These are phyloP conservation scores for Pleurostoma richardsiae DNA, from an alignment of 2,329 filamentous ascomycete genomes.

Conservation along the genomic window DNA sequence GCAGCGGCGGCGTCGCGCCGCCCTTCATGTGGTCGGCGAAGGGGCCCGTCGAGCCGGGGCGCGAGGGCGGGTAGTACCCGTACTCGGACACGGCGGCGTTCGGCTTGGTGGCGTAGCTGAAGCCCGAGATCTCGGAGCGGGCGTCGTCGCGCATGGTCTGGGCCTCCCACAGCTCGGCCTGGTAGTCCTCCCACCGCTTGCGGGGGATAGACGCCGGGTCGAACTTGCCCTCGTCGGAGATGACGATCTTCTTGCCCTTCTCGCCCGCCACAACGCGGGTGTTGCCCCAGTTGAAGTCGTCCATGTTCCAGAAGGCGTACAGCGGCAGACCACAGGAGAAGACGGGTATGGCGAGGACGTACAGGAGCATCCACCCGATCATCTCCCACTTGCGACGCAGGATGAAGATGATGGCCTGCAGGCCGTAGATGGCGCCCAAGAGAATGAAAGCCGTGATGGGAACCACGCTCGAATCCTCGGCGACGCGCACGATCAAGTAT, in stretches of 20 bases:
- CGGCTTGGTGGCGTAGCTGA: slow-evolving; percentile 87
- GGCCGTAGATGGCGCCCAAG: slow-evolving; percentile 90
- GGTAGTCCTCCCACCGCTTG: slow-evolving; percentile 99
- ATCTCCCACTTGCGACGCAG: slow-evolving; percentile 97
- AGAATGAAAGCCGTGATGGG: slow-evolving; percentile 86
- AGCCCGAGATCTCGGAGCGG: slow-evolving; percentile 84
- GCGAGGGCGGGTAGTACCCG: slow-evolving; percentile 52
- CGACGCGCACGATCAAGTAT: slow-evolving; percentile 78
- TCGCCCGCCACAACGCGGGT: slow-evolving; percentile 96
- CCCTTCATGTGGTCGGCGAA: slow-evolving; percentile 46
- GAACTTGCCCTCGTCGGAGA: slow-evolving; percentile 97
- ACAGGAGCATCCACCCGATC: slow-evolving; percentile 99
- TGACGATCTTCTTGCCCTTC: slow-evolving; percentile 83
- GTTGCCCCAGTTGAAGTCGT: slow-evolving; percentile 99
- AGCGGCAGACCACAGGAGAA: slow-evolving; percentile 87
- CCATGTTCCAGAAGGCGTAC: slow-evolving; percentile 99
- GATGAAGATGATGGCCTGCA: slow-evolving; percentile 97
- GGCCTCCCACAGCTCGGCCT: slow-evolving; percentile 94
- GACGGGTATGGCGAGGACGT: slow-evolving; percentile 83
- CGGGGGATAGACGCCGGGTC: slow-evolving; percentile 87
- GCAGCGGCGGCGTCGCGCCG: slow-evolving; percentile 31
- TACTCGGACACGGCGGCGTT: slow-evolving; percentile 61
- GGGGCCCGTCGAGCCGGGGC: slow-evolving; percentile 50
- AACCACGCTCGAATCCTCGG: slow-evolving; percentile 56
- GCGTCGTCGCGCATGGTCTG: slow-evolving; percentile 79